Evolutionary conservation across 2,329 filamentous ascomycete species (phyloP).

Genomic region (Penicillium sp.): DNA sequence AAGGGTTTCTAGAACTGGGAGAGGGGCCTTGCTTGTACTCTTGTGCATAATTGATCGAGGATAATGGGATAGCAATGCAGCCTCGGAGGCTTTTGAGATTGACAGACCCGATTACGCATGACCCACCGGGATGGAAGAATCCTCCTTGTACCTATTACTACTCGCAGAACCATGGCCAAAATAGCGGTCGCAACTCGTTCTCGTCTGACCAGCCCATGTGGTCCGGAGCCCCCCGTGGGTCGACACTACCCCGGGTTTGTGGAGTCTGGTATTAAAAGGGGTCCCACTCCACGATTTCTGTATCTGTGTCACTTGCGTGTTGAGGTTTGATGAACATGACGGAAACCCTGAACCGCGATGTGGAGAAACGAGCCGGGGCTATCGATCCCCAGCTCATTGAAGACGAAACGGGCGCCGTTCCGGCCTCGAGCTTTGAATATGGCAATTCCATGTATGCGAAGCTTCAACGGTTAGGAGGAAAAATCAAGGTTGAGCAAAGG

Average conservation of each 20-base stretch:
- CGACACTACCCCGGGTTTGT: not conserved
- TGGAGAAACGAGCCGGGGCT: conserved; percentile 12
- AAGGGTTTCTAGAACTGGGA: not conserved
- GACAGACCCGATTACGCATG: not conserved
- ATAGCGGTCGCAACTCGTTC: not conserved
- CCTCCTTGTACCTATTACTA: not conserved
- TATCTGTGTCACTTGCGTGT: not conserved
- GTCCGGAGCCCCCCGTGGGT: conserved; percentile 13
- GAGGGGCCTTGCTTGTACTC: not conserved
- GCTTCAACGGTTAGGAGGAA: conserved; percentile 61
- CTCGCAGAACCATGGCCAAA: not conserved
- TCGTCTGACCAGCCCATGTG: not conserved
- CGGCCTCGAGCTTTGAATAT: conserved; percentile 57
- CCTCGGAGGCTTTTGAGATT: not conserved
- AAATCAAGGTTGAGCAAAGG: conserved; percentile 67
- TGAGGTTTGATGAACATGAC: conserved; percentile 1
- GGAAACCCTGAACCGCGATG: conserved; percentile 1
- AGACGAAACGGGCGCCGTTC: conserved; percentile 45
- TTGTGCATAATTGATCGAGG: not conserved
- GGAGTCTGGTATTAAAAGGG: conserved; percentile 2
- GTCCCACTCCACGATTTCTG: not conserved
- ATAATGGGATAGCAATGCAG: not conserved
- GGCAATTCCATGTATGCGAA: conserved; percentile 57
- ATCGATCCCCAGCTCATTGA: conserved; percentile 4
- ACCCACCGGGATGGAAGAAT: not conserved